Conservation (phyloP, 2,329 filamentous ascomycete genomes). For the Exophiala viscosa region DNA sequence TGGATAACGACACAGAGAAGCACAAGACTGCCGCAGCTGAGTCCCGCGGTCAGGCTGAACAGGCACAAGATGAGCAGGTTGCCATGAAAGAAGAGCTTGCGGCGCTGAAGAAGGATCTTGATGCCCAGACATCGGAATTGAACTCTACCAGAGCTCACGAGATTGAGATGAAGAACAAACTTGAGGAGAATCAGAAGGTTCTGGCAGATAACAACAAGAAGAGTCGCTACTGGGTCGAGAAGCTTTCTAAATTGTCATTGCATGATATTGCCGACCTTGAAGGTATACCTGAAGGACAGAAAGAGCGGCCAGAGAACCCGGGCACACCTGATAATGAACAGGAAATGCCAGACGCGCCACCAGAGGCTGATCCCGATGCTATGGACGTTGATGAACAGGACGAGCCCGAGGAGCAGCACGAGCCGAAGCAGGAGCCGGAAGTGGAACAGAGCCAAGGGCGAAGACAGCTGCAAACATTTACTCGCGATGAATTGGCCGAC, state of each 20-base stretch:
- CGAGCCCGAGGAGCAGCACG: conserved; percentile 46
- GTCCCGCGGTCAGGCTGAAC: conserved; percentile 69
- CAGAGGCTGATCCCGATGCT: conserved; percentile 65
- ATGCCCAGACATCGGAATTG: conserved; percentile 78
- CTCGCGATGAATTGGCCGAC: conserved; percentile 63
- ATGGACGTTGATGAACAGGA: conserved; percentile 44
- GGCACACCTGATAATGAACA: conserved; percentile 5
- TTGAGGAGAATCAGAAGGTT: conserved; percentile 92
- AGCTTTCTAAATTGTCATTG: conserved; percentile 75
- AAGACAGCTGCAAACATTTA: conserved; percentile 72
- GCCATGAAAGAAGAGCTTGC: conserved; percentile 77
- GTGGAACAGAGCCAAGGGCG: conserved; percentile 28
- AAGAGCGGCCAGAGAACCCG: conserved; percentile 5
- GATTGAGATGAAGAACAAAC: conserved; percentile 97
- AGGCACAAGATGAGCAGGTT: conserved; percentile 72
- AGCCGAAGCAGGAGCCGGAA: conserved; percentile 18
- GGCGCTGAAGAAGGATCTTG: conserved; percentile 76
- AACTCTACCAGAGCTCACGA: conserved; percentile 86
- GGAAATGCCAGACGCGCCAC: conserved; percentile 51
- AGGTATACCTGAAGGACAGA: conserved; percentile 6
- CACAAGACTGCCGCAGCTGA: conserved; percentile 73
- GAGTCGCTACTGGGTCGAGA: conserved; percentile 81
- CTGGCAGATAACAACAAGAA: conserved; percentile 82
- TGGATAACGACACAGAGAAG: conserved; percentile 73
- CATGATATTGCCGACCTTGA: conserved; percentile 72